Conservation (phyloP, 2,329 filamentous ascomycete genomes). For the Myotisia sp. region DNA sequence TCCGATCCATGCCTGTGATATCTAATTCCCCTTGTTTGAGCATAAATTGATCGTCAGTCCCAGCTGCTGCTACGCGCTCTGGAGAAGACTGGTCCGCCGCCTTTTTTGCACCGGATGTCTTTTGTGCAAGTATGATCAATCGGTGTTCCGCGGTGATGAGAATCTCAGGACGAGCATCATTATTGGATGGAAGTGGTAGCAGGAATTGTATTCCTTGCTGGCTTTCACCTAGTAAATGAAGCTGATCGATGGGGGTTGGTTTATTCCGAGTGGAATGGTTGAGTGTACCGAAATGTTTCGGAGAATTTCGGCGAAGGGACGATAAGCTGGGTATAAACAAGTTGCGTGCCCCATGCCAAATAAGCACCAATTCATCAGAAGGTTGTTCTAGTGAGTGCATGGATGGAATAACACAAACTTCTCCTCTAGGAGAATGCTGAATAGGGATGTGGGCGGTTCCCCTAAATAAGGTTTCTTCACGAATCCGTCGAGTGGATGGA, state of each 20-base stretch:
- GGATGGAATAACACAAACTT: conserved; percentile 28
- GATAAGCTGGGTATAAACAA: conserved; percentile 31
- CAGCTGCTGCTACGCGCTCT: conserved; percentile 8
- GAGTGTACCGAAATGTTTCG: conserved; percentile 25
- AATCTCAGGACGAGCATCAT: conserved; percentile 19
- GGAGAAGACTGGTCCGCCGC: conserved; percentile 7
- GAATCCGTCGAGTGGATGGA: conserved; percentile 33
- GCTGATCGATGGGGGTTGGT: conserved; percentile 25
- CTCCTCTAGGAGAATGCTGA: conserved; percentile 22
- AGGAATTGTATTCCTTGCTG: conserved; percentile 27
- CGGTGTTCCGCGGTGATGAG: conserved; percentile 29
- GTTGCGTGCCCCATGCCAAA: conserved; percentile 30
- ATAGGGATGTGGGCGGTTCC: conserved; percentile 20
- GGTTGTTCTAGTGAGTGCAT: conserved; percentile 23
- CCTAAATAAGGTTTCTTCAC: conserved; percentile 32
- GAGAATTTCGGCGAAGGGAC: conserved; percentile 31
- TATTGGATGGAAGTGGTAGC: conserved; percentile 14
- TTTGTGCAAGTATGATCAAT: conserved; percentile 25
- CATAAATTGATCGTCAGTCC: conserved; percentile 26
- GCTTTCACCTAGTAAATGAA: conserved; percentile 28
- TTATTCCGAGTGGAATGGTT: conserved; percentile 27
- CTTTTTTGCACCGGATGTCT: conserved; percentile 16
- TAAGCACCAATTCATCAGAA: conserved; percentile 31
- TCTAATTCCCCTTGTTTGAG: conserved; percentile 32
- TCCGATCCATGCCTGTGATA: conserved; percentile 34